Percentiles rank a stretch among this genome's conserved stretches.
phyloP scores from a whole-genome alignment of 176 grass and related monocot species.

The Rhynchospora breviuscula region DNA sequence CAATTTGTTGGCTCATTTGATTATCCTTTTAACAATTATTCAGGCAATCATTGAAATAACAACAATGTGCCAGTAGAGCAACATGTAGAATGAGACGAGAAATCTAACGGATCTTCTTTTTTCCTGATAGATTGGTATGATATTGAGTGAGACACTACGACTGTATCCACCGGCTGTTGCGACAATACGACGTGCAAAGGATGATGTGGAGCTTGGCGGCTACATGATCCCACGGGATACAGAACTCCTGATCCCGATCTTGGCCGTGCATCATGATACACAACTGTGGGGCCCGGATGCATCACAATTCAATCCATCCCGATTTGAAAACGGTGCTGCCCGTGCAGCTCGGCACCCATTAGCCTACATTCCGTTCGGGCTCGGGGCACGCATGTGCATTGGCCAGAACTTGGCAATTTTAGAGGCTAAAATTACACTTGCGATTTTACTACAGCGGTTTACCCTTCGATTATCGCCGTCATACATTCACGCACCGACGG shows the following conservation, averaged over 20 bases:
- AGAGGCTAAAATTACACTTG: conserved; percentile 63
- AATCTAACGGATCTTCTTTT: not conserved
- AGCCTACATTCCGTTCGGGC: conserved; percentile 67
- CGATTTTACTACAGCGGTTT: conserved; percentile 49
- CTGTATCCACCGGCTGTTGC: conserved; percentile 82
- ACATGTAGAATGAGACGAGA: not conserved
- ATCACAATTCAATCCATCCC: conserved; percentile 41
- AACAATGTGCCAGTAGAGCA: not conserved
- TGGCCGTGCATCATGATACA: conserved; percentile 66
- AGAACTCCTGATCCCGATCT: conserved; percentile 71
- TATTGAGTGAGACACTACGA: conserved; percentile 63
- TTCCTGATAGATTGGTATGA: conserved; percentile 60
- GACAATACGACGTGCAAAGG: conserved; percentile 64
- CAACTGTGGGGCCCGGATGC: conserved; percentile 54
- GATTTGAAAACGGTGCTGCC: conserved; percentile 36
- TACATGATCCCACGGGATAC: conserved; percentile 50
- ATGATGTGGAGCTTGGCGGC: conserved; percentile 42
- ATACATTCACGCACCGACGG: conserved; percentile 67
- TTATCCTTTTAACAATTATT: not conserved
- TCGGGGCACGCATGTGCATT: conserved; percentile 65
- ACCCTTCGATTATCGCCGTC: conserved; percentile 32
- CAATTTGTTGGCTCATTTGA: not conserved
- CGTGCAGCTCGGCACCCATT: conserved; percentile 48
- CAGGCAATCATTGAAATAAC: not conserved
- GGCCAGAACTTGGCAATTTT: conserved; percentile 60